Conservation (phyloP, 352 stramenopile species). For the Pythium guiyangense region DNA sequence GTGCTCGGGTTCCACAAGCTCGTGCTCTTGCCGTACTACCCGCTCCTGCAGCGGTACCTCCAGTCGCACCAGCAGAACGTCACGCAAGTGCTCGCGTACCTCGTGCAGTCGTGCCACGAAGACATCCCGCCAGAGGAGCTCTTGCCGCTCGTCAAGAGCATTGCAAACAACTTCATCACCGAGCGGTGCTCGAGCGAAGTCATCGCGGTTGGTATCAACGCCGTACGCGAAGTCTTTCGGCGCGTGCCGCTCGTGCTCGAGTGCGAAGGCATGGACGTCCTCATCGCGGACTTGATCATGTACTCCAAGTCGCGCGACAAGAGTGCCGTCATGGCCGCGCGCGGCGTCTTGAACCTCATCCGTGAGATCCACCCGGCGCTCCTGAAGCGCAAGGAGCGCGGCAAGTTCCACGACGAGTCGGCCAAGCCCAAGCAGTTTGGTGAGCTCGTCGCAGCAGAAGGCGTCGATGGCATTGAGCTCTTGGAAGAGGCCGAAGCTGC, state of each 20-base stretch:
- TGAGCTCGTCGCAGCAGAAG: constrained; percentile 87
- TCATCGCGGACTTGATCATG: constrained; percentile 92
- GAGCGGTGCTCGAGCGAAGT: constrained; percentile 94
- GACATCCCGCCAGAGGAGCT: constrained; percentile 97
- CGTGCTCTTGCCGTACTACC: constrained; percentile 95
- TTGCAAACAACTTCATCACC: constrained; percentile 98
- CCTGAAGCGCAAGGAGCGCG: constrained; percentile 96
- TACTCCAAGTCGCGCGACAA: constrained; percentile 96
- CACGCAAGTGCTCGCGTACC: constrained; percentile 95
- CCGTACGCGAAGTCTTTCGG: constrained; percentile 93
- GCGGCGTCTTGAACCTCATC: constrained; percentile 96
- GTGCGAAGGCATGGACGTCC: constrained; percentile 89
- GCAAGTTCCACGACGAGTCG: constrained; percentile 85
- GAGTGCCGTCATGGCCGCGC: constrained; percentile 95
- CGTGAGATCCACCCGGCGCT: constrained; percentile 93
- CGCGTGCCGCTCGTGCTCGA: constrained; percentile 93
- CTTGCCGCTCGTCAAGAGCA: constrained; percentile 94
- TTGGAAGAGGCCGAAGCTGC: constrained; percentile 78
- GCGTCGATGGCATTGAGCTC: constrained; percentile 95
- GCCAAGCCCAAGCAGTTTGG: constrained; percentile 89
- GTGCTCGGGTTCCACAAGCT: constrained; percentile 98
- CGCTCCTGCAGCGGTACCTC: constrained; percentile 92
- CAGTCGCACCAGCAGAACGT: constrained; percentile 88
- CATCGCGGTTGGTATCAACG: constrained; percentile 98
- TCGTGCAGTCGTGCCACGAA: constrained; percentile 97